Conservation (phyloP, 1,284 basidiomycete genomes). For the Irpex sp. region DNA sequence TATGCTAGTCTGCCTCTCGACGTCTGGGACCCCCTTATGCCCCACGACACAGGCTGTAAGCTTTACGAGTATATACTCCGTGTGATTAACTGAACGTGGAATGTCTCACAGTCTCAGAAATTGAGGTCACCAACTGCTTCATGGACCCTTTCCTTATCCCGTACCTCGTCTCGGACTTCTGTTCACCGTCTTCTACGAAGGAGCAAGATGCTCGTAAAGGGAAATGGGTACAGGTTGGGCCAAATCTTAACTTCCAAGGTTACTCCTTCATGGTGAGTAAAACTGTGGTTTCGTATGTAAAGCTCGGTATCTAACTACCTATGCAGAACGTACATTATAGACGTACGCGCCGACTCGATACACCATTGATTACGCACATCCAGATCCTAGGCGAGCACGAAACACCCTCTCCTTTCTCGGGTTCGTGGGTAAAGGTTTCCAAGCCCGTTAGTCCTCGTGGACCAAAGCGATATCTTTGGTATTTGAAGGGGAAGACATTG, state of each 20-base stretch:
- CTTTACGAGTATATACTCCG: slow-evolving; percentile 17
- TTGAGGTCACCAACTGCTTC: slow-evolving; percentile 66
- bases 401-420: slow-evolving; percentile 37
- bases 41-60: slow-evolving; percentile 78
- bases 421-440: slow-evolving; percentile 54
- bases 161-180: slow-evolving; percentile 37
- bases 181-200: slow-evolving; percentile 61
- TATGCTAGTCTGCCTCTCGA: slow-evolving; percentile 72
- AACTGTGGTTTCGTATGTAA: too few species aligned
- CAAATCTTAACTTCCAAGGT: slow-evolving; percentile 65
- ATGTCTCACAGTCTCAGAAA: slow-evolving; percentile 62
- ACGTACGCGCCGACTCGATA: slow-evolving; percentile 73
- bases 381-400: slow-evolving; percentile 47
- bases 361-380: slow-evolving; percentile 63
- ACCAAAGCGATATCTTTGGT: slow-evolving; percentile 62
- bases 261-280: slow-evolving; percentile 9
- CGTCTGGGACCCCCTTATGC: slow-evolving; percentile 74
- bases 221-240: slow-evolving; percentile 81
- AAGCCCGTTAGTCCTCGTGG: slow-evolving; percentile 20
- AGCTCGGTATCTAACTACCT: neutral
- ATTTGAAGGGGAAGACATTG: slow-evolving; percentile 59
- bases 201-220: slow-evolving; percentile 77
- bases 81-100: slow-evolving; percentile 9
- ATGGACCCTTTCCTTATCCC: slow-evolving; percentile 50
- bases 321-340: slow-evolving; percentile 75